phyloP scores from a whole-genome alignment of 2,329 filamentous ascomycete genomes.

The Chalaropsis ovoidea region DNA sequence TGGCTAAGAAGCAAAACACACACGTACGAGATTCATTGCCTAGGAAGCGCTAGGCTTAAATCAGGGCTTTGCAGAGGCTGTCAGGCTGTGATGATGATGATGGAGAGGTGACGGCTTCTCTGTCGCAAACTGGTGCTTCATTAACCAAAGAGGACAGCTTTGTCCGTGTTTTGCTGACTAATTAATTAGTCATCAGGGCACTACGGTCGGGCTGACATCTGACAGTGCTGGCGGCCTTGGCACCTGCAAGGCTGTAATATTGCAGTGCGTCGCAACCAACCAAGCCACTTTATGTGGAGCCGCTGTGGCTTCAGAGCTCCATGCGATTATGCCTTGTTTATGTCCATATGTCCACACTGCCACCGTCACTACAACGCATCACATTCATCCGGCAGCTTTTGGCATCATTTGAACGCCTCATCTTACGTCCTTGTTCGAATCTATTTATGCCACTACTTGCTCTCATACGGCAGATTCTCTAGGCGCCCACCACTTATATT shows the following conservation, averaged over 20 bases:
- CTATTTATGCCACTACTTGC: neutral
- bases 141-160: conserved; percentile 7
- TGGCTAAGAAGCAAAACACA: neutral
- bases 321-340: conserved; percentile 10
- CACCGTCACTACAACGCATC: neutral
- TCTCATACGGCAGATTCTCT: neutral
- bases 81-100: neutral
- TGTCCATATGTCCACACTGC: neutral
- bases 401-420: neutral
- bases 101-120: neutral
- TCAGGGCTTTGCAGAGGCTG: neutral
- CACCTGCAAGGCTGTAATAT: conserved; percentile 7
- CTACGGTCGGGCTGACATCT: neutral
- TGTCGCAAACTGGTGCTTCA: neutral
- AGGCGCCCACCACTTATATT: neutral
- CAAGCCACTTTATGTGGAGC: conserved; percentile 14
- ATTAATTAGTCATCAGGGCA: neutral
- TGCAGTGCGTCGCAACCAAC: conserved; percentile 3
- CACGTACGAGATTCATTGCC: neutral
- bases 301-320: neutral
- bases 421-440: neutral
- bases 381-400: neutral
- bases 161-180: conserved; percentile 6
- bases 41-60: neutral
- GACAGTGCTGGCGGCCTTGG: neutral